Conservation (phyloP, 805 yeast genomes). For the Teunomyces aglyptinius region DNA sequence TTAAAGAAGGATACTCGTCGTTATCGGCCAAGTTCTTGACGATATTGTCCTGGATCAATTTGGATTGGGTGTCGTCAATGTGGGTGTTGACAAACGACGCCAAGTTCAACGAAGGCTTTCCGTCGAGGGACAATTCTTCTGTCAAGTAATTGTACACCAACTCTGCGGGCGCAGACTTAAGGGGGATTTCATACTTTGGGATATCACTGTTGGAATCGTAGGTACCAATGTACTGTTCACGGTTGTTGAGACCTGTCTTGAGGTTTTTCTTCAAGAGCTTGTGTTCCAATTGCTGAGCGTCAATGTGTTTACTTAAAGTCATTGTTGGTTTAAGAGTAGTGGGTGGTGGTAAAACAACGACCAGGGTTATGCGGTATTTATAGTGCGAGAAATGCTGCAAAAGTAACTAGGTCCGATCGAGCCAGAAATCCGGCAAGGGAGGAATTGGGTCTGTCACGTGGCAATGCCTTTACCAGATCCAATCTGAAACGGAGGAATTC, state of each 20-base stretch:
- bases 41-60: slow-evolving; percentile 64
- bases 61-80: slow-evolving; percentile 43
- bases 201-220: slow-evolving; percentile 29
- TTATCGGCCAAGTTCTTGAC: slow-evolving; percentile 89
- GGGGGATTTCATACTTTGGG: slow-evolving; percentile 65
- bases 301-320: slow-evolving; percentile 47
- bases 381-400: neutral
- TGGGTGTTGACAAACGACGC: slow-evolving; percentile 88
- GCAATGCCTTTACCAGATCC: too few species aligned
- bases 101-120: slow-evolving; percentile 76
- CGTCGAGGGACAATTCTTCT: slow-evolving; percentile 78
- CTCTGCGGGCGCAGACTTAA: slow-evolving; percentile 49
- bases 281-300: slow-evolving; percentile 42
- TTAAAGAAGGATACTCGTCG: slow-evolving; percentile 87
- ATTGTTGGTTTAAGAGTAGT: slow-evolving; percentile 21
- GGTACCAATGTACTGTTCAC: slow-evolving; percentile 31
- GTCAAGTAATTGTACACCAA: slow-evolving; percentile 62
- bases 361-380: neutral
- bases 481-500: too few species aligned
- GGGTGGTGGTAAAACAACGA: neutral
- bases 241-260: slow-evolving; percentile 18
- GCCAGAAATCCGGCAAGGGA: too few species aligned
- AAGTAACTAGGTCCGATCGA: too few species aligned
- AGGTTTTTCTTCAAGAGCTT: slow-evolving; percentile 24
- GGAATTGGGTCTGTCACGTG: too few species aligned